Base-by-base conservation (phyloP, 1,284 basidiomycete genomes). In the Uromyces viciae-fabae region DNA sequence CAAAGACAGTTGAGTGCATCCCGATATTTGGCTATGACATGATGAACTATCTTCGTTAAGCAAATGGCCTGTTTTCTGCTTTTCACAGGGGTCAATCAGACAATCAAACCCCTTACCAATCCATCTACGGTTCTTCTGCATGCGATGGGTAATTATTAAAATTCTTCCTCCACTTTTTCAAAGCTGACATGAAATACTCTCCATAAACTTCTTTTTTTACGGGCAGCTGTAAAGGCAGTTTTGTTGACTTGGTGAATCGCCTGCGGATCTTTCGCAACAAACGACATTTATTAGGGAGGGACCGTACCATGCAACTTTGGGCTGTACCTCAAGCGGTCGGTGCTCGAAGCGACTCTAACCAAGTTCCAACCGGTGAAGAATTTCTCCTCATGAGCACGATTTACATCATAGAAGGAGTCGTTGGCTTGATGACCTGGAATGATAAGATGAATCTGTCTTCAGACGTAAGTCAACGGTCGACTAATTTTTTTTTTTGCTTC, bases 401-500 rank as follows among this genome's bases (percentile, higher is more conserved):
- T 43, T 80, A 80, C 62, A 38, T 80, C 28, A 80, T 80, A 7
- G 78, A 80, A 80, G 78, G 78, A 17, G 78, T 69, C 28, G 78
- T 80, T 36, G 78, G 78, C 36, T 42, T 80, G 56, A 73, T 64
- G 68, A 69, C 56, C 17, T 80, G 78, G 78, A 56, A 49, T 49
- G 78, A 80, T 0, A 14, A 78, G 19, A 9, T 66, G 25, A 3
- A 60, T 43, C 58, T 71, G 28, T 66, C 76, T 17, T 36, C 64
- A 49, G 76, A 78, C 46, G 76, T 78, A 46, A 78, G 75, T 54
- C 22, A 43, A 22, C 46, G 52, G 19, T 1, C 9, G 14, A 22
- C 33, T 33, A 19, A 31, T 7, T 54, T 77, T 25, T 25, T 15
- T 9, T 17, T 42, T 56, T 19, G 28, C 31, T 3, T 15, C 33